Conservation (phyloP, 345 rosid genomes). For the Excoecaria agallocha region DNA sequence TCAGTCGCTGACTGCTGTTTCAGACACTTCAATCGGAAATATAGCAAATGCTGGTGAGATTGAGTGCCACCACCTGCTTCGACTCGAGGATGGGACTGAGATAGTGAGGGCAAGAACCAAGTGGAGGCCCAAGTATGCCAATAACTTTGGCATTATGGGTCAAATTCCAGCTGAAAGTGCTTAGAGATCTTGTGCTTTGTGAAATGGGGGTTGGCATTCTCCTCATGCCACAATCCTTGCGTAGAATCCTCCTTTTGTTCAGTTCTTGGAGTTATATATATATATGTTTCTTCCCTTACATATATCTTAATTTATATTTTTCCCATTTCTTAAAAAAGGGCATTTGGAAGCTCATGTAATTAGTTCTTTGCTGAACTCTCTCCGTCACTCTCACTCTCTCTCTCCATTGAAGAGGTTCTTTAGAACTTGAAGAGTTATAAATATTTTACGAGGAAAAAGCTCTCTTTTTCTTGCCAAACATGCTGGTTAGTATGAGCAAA, state of each 20-base stretch:
- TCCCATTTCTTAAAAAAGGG: constrained; percentile 17
- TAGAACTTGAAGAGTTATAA: neutral
- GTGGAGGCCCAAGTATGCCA: constrained; percentile 69
- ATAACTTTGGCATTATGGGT: constrained; percentile 24
- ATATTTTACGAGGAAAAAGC: neutral
- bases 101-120: constrained; percentile 83
- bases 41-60: constrained; percentile 41
- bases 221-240: constrained; percentile 20
- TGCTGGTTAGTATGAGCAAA: neutral
- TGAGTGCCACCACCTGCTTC: constrained; percentile 94
- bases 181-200: constrained; percentile 15
- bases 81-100: constrained; percentile 79
- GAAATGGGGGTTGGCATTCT: constrained; percentile 17
- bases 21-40: constrained; percentile 40
- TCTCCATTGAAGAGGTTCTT: neutral
- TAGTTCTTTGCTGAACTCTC: constrained; percentile 17
- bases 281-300: constrained; percentile 26
- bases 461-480: neutral
- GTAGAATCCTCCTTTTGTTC: constrained; percentile 30
- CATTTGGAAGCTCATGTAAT: constrained; percentile 39
- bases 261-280: constrained; percentile 24
- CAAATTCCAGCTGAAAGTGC: constrained; percentile 40
- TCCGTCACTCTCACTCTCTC: neutral
- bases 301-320: constrained; percentile 11
- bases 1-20: constrained; percentile 77